These are phyloP conservation scores for Pseudozyma hubeiensis DNA, from an alignment of 1,284 basidiomycete genomes.

Conservation along the genomic window DNA sequence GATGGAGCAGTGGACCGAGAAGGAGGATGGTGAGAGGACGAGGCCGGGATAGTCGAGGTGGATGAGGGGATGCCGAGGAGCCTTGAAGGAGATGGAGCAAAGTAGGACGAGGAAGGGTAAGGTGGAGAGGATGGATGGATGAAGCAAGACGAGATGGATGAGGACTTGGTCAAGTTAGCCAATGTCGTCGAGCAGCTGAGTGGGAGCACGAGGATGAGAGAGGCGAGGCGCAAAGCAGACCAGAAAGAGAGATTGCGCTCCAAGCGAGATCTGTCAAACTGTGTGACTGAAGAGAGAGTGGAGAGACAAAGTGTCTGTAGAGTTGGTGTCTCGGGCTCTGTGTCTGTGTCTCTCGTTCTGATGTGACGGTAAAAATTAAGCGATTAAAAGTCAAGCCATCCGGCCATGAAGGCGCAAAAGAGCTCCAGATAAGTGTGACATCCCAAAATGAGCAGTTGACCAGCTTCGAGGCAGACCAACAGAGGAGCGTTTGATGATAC, in stretches of 20 bases:
- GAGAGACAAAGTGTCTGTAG: slow-evolving; percentile 6
- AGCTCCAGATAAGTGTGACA: neutral
- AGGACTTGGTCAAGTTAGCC: too few species aligned
- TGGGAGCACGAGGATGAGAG: neutral
- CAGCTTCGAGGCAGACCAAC: neutral
- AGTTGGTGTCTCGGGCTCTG: slow-evolving; percentile 9
- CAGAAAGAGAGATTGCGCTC: neutral
- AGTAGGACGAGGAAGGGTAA: too few species aligned
- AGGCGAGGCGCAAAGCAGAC: neutral
- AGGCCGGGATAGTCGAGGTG: too few species aligned
- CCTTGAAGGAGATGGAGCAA: too few species aligned
- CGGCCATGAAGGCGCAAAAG: neutral
- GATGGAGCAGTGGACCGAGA: too few species aligned
- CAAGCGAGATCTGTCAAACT: slow-evolving; percentile 2
- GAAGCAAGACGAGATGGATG: too few species aligned
- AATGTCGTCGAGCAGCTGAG: neutral
- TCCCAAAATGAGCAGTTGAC: neutral
- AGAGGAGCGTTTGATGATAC: neutral
- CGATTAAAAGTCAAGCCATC: neutral
- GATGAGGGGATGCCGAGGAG: too few species aligned
- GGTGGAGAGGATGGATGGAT: too few species aligned
- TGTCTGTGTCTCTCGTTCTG: slow-evolving; percentile 2
- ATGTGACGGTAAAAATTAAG: neutral
- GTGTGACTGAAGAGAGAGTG: slow-evolving; percentile 6
- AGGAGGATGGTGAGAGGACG: too few species aligned